Conservation (phyloP, 768 basidiomycete genomes). For the Rhodotorula babjevae region DNA sequence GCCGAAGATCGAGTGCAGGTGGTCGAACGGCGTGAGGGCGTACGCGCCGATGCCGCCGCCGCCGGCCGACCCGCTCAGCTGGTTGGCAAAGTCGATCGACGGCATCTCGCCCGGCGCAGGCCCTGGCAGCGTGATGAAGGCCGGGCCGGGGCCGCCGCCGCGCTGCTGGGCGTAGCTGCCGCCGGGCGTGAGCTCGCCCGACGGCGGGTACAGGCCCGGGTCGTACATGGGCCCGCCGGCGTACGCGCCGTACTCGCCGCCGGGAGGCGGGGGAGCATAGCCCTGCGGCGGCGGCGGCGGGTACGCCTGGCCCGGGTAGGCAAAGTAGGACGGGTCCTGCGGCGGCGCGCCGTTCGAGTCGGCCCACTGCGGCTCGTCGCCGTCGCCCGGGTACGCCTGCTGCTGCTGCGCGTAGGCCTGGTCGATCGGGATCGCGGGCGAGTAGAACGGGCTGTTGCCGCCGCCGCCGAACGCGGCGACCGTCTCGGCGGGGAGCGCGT, state of each 20-base stretch:
- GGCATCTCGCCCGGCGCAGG: constrained; percentile 35
- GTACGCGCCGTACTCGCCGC: constrained; percentile 16
- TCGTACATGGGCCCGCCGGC: constrained; percentile 27
- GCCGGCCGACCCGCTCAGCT: constrained; percentile 16
- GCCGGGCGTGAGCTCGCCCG: constrained; percentile 5
- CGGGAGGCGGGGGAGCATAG: neutral
- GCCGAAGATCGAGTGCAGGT: constrained; percentile 87
- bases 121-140: constrained; percentile 31
- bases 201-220: neutral
- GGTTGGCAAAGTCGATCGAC: constrained; percentile 37
- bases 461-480: constrained; percentile 5
- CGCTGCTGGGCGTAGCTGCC: constrained; percentile 6
- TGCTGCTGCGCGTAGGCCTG: neutral
- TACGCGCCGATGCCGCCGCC: constrained; percentile 38
- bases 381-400: neutral
- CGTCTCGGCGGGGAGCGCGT: constrained; percentile 10
- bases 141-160: constrained; percentile 16
- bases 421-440: constrained; percentile 16
- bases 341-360: neutral
- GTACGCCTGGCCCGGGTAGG: neutral
- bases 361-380: constrained; percentile 13
- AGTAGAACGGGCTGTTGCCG: constrained; percentile 18
- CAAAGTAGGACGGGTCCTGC: neutral
- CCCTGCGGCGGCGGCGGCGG: constrained; percentile 1
- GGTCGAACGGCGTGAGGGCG: constrained; percentile 90